Conservation (phyloP, 164 flowering plant genomes). For the Cinnamomum chago region DNA sequence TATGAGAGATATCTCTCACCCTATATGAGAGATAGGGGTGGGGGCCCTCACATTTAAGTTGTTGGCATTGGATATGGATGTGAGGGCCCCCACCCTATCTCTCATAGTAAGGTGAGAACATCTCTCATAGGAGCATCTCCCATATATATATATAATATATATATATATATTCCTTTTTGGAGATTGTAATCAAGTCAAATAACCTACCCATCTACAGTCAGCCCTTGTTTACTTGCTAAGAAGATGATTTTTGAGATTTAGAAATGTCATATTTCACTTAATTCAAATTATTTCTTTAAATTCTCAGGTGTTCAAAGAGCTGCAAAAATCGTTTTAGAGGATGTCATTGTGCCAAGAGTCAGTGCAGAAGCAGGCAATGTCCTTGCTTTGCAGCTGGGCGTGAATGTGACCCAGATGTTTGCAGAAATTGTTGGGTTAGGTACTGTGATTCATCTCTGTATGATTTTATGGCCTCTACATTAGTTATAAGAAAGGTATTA, state of each 20-base stretch:
- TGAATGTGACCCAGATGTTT: constrained; percentile 99
- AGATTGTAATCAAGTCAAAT: background rate
- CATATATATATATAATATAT: too few relatives aligned
- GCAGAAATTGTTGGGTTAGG: constrained; percentile 99
- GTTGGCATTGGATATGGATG: too few relatives aligned
- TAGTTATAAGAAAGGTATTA: too few relatives aligned
- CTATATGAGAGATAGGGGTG: too few relatives aligned
- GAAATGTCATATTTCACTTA: background rate
- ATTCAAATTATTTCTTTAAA: background rate
- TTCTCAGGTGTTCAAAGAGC: constrained; percentile 83
- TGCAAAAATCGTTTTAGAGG: constrained; percentile 97
- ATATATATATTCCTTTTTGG: background rate
- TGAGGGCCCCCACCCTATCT: too few relatives aligned
- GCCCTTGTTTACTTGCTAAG: background rate
- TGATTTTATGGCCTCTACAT: background rate
- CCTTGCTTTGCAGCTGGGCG: constrained; percentile 99
- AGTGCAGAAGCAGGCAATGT: constrained; percentile 96
- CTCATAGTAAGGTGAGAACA: too few relatives aligned
- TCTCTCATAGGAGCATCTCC: too few relatives aligned
- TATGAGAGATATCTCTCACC: too few relatives aligned
- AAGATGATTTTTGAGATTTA: background rate
- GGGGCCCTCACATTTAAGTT: too few relatives aligned
- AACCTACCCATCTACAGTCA: background rate
- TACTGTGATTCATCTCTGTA: constrained; percentile 20
- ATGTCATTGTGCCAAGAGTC: constrained; percentile 99